Evolutionary conservation across 305 asterid species (phyloP).

Genomic region (Solanum aculeatissimum): DNA sequence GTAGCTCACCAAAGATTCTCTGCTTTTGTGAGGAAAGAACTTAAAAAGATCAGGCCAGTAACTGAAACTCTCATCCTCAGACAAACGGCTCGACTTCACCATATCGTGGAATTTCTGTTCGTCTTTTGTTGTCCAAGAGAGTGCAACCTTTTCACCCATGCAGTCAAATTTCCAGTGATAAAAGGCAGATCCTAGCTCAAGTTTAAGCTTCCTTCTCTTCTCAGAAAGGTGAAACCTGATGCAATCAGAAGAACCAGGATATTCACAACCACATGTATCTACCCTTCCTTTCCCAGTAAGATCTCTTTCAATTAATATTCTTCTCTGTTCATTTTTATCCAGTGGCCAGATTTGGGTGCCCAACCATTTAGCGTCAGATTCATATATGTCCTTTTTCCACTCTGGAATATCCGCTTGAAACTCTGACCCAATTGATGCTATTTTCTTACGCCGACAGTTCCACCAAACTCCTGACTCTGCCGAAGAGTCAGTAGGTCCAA

Average conservation of each 20-base stretch:
- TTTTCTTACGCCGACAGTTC: background rate
- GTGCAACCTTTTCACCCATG: conserved; percentile 47
- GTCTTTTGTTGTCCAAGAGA: conserved; percentile 45
- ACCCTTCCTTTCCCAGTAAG: conserved; percentile 61
- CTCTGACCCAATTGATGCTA: conserved; percentile 5
- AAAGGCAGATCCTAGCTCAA: conserved; percentile 53
- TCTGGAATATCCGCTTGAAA: conserved; percentile 12
- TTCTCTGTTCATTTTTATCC: conserved; percentile 1
- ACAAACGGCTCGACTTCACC: conserved; percentile 33
- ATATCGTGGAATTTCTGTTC: conserved; percentile 30
- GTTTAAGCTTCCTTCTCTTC: conserved; percentile 35
- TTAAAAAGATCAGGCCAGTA: conserved; percentile 60
- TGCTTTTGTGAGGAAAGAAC: conserved; percentile 34
- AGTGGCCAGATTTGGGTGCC: conserved; percentile 10
- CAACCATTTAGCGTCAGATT: conserved; percentile 15
- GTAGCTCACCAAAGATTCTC: conserved; percentile 62
- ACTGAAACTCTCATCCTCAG: conserved; percentile 5
- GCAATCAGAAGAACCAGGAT: conserved; percentile 39
- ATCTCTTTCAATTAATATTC: conserved; percentile 44
- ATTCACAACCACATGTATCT: conserved; percentile 53
- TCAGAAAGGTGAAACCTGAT: conserved; percentile 43
- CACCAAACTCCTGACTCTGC: conserved; percentile 4
- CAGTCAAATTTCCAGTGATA: conserved; percentile 36
- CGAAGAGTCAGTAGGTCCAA: background rate
- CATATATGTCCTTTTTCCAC: conserved; percentile 1